phyloP scores from a whole-genome alignment of 108 stramenopile species.

The Pseudonitzschia delicatissima region DNA sequence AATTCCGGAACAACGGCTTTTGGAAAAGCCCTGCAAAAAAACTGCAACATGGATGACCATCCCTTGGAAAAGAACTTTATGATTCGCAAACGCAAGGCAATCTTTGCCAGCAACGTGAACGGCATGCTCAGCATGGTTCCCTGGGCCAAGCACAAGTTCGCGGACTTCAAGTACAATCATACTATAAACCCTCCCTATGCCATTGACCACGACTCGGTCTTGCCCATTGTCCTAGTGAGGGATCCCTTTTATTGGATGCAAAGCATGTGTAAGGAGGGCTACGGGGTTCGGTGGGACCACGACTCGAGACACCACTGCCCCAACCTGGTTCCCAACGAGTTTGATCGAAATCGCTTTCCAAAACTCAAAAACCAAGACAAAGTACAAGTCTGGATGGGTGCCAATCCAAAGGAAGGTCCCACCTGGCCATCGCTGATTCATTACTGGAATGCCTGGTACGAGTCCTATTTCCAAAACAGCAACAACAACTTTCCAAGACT shows the following conservation, averaged over 20 bases:
- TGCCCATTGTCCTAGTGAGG: conserved; percentile 57
- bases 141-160: conserved; percentile 79
- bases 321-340: conserved; percentile 61
- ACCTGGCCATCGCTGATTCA: conserved; percentile 51
- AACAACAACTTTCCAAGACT: conserved; percentile 40
- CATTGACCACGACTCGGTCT: conserved; percentile 21
- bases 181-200: background rate
- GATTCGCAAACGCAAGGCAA: background rate
- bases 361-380: background rate
- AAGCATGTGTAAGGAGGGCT: conserved; percentile 69
- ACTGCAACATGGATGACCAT: conserved; percentile 38
- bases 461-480: conserved; percentile 36
- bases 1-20: conserved; percentile 74
- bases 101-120: conserved; percentile 31
- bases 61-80: background rate
- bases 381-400: conserved; percentile 27
- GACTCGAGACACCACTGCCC: conserved; percentile 54
- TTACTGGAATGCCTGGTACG: conserved; percentile 76
- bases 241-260: conserved; percentile 82
- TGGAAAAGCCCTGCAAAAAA: conserved; percentile 45
- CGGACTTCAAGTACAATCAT: conserved; percentile 38
- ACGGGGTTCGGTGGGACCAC: conserved; percentile 64
- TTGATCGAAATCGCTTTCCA: conserved; percentile 23
- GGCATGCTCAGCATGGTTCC: conserved; percentile 56
- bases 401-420: conserved; percentile 27